Evolutionary conservation across 2,329 filamentous ascomycete species (phyloP).

Genomic region (Monosporascus sp.): DNA sequence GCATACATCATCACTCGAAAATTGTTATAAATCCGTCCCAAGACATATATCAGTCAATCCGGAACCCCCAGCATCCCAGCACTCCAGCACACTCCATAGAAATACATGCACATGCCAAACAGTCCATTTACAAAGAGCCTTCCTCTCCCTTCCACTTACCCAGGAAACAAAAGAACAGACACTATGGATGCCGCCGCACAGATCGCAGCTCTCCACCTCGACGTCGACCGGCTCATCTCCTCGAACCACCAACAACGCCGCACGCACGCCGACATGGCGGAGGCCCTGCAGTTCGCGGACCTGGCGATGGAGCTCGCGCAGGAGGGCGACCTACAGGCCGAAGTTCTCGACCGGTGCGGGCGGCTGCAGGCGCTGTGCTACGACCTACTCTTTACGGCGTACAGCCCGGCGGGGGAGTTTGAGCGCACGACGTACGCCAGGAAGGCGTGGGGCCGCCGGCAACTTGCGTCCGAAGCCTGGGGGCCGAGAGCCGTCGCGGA

Average conservation of each 20-base stretch:
- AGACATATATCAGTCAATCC: neutral
- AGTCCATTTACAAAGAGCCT: neutral
- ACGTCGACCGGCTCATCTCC: neutral
- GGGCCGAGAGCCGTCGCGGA: neutral
- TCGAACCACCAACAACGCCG: neutral
- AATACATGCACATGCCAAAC: no score
- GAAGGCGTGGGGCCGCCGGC: neutral
- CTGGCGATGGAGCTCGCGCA: neutral
- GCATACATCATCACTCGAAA: neutral
- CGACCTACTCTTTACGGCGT: neutral
- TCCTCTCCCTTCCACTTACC: neutral
- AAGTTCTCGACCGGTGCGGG: neutral
- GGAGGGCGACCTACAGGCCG: neutral
- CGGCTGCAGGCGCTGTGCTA: neutral
- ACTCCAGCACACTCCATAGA: no score
- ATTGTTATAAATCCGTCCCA: neutral
- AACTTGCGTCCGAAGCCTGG: neutral
- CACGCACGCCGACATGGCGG: neutral
- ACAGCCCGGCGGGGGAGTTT: neutral
- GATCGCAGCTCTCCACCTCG: neutral
- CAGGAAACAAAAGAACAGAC: neutral
- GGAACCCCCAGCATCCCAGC: neutral
- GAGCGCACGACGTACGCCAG: neutral
- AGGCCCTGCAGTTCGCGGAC: neutral
- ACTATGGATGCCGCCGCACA: neutral